A percentile compares a stretch with the other conserved stretches of the same genome.
phyloP scores from a whole-genome alignment of 257 asterid species.

The Solanum gracilifrons region DNA sequence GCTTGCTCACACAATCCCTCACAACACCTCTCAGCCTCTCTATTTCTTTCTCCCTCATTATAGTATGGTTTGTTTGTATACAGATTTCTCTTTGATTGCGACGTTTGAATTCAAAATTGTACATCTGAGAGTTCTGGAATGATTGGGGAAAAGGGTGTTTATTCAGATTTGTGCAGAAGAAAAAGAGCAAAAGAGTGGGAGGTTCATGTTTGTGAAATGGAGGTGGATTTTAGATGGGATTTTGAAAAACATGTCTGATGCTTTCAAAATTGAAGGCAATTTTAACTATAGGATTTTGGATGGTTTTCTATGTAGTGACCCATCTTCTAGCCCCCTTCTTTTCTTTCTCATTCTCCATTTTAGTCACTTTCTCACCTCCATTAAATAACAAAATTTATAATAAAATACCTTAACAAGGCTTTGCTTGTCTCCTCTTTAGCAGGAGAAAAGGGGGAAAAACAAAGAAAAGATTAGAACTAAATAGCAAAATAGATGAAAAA shows the following conservation, averaged over 20 bases:
- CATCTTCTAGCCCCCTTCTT: background rate
- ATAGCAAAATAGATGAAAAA: background rate
- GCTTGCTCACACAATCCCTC: conserved; percentile 95
- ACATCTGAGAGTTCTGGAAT: background rate
- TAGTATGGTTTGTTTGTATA: background rate
- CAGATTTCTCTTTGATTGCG: background rate
- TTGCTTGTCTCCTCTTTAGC: background rate
- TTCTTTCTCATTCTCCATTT: background rate
- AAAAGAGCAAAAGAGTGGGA: background rate
- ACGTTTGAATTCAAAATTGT: background rate
- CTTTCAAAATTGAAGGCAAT: background rate
- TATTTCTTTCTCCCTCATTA: conserved; percentile 78
- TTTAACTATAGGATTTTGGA: background rate
- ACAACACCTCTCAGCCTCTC: conserved; percentile 46
- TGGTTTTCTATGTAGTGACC: background rate
- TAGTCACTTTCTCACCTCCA: background rate
- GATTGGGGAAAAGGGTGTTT: background rate
- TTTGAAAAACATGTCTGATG: background rate
- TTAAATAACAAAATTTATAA: background rate
- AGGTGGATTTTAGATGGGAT: background rate
- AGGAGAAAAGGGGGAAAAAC: background rate
- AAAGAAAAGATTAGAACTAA: background rate
- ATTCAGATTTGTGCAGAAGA: background rate
- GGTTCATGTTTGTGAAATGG: background rate
- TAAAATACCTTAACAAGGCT: background rate